Evolutionary conservation across 352 stramenopile genomes (phyloP), one percentile per base, ranked within the genome.

Genomic region (Globisporangium abappressorium): DNA sequence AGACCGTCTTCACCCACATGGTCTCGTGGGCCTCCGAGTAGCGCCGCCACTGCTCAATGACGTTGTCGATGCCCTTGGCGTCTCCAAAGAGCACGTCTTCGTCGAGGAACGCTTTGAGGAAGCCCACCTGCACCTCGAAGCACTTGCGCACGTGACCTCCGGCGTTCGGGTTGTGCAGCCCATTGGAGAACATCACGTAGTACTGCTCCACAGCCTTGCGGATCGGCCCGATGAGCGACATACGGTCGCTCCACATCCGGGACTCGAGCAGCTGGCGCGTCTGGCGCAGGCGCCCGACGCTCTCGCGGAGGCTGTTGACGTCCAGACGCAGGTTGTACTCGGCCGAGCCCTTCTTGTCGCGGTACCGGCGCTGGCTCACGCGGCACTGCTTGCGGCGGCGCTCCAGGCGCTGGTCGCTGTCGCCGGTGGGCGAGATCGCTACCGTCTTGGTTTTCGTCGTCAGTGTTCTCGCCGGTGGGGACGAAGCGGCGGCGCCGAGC

Each of bases 241-340:
- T 57, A 8, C 71, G 77, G 62, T 78, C 71, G 70, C 75, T 79
- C 71, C 73, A 82, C 38, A 85, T 64, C 38, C 81, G 85, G 59
- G 70, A 73, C 59, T 82, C 62, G 57, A 91, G 72, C 18, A 91
- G 54, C 47, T 72, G 69, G 7, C 78, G 79, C 65, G 80, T 70
- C 55, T 71, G 60, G 24, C 64, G 64, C 24, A 93, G 70, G 0
- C 76, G 81, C 65, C 87, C 81, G n/a, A 91, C 82, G 38, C 75
- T 79, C 26, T 85, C 76, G 33, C 72, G 77, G 15, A 93, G 73
- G 26, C 57, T 77, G 68, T 91, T 88, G 57, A 93, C 79, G 55
- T 91, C 81, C 38, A 91, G 70, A 24, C 76, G 73, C 28, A 91
- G 75, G 56, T 90, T 89, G 73, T 91, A 89, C 71, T 91, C 79